Conservation (phyloP, 1,139 yeast genomes). For the Wickerhamomyces sp. region DNA sequence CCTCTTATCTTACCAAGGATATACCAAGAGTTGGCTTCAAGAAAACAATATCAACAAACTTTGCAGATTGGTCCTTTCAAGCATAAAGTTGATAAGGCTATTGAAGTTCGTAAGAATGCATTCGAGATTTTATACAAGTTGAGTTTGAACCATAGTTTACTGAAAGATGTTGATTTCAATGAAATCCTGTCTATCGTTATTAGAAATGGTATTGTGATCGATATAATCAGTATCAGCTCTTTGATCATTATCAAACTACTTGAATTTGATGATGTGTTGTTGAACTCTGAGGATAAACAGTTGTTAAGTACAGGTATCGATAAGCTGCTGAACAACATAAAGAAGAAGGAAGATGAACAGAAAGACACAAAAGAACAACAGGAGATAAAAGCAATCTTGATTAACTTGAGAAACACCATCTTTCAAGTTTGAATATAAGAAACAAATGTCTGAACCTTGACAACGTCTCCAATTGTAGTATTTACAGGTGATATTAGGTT, state of each 20-base stretch:
- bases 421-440: conserved; percentile 5
- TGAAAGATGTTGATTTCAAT: conserved; percentile 20
- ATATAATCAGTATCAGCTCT: conserved; percentile 22
- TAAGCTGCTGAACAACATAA: conserved; percentile 19
- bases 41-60: conserved; percentile 52
- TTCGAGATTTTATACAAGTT: conserved; percentile 67
- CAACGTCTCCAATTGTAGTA: too few relatives aligned
- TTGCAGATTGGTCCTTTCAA: conserved; percentile 88
- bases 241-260: conserved; percentile 20
- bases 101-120: conserved; percentile 67
- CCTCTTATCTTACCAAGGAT: conserved; percentile 48
- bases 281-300: conserved; percentile 14
- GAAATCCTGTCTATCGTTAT: conserved; percentile 18
- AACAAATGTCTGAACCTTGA: too few relatives aligned
- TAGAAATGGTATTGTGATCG: conserved; percentile 18
- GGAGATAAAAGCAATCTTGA: conserved; percentile 20
- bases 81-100: conserved; percentile 74
- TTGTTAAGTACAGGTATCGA: conserved; percentile 20
- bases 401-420: conserved; percentile 19
- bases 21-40: conserved; percentile 51
- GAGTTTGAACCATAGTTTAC: conserved; percentile 21
- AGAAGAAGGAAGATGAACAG: conserved; percentile 23
- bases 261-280: conserved; percentile 21
- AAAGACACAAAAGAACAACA: conserved; percentile 25
- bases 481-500: too few relatives aligned